phyloP scores from a whole-genome alignment of 2,329 filamentous ascomycete genomes.

The Eutypella sp. region DNA sequence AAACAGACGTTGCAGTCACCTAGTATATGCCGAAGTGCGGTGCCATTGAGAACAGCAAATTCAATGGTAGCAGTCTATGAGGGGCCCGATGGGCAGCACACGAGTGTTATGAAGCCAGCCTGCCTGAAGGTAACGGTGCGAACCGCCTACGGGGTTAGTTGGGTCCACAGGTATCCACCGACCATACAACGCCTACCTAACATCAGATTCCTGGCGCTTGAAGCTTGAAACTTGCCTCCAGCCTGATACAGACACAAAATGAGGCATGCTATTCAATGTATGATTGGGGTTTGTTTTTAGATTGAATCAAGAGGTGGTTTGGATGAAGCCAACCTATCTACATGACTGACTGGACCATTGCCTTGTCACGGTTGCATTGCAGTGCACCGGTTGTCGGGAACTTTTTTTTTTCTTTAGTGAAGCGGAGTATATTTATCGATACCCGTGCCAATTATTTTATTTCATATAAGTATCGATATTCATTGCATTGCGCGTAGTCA shows the following conservation, averaged over 20 bases:
- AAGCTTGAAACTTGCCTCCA: neutral
- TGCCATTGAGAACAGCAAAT: neutral
- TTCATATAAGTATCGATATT: too few relatives aligned
- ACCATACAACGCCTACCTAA: neutral
- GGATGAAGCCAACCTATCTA: neutral
- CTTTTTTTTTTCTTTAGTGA: neutral
- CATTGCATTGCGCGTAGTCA: too few relatives aligned
- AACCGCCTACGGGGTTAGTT: neutral
- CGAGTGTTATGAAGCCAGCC: neutral
- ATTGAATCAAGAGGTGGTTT: neutral
- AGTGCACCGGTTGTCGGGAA: neutral
- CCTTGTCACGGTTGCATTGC: neutral
- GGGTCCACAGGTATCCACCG: neutral
- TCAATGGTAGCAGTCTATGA: neutral
- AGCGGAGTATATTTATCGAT: neutral
- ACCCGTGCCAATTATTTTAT: neutral
- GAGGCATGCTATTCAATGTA: neutral
- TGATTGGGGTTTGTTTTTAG: neutral
- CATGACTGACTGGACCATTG: neutral
- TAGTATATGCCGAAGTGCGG: neutral
- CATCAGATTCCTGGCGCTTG: neutral
- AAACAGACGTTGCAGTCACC: neutral
- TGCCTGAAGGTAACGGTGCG: neutral
- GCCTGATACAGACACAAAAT: neutral
- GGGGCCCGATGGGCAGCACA: neutral